Base-by-base conservation (phyloP, 306 rosid genomes). In the Vigna trinervia region DNA sequence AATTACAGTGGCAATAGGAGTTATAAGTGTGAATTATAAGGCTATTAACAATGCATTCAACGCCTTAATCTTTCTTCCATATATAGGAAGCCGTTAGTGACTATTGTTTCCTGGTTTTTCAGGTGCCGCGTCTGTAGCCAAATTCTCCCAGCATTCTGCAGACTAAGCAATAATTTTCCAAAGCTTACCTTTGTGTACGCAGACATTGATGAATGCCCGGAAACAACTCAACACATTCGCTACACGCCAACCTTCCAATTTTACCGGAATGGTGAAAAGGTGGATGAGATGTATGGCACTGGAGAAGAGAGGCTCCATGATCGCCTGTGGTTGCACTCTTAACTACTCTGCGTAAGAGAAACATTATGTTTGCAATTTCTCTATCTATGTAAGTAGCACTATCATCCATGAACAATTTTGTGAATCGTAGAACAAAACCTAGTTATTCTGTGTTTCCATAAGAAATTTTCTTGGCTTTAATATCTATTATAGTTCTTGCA, bases 171-270 rank as follows among this genome's bases (percentile, higher is more conserved):
- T 73, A 56, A 86, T 26, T 92, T 92, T 78, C 96, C 93, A 0
- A 89, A 86, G 86, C 82, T 92, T 52, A 85, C 89, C 9, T 94
- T 92, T 76, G 26, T 92, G 76, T 92, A 94, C 20, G 88, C 93
- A 12, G 97, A 94, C 59, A 93, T 90, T 60, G 98, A 93, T 79
- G 97, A 91, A 73, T 93, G 95, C 56, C 98, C 98, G 0, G 95
- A 91, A 84, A 91, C 98, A 32, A 93, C 98, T 63, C 92, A 82
- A 66, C 92, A 88, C 71, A 90, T 93, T 68, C 88, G 95, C 26
- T 93, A 93, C 73, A 93, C 96, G 14, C 96, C 98, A 0, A 91
- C 98, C 19, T 93, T 93, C 71, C 96, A 88, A 54, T 88, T 91
- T 63, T 91, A 81, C 23, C 78, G 96, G 23, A 89, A 87, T 70